phyloP scores from a whole-genome alignment of 495 filamentous ascomycete genomes.

The Neurospora africana region DNA sequence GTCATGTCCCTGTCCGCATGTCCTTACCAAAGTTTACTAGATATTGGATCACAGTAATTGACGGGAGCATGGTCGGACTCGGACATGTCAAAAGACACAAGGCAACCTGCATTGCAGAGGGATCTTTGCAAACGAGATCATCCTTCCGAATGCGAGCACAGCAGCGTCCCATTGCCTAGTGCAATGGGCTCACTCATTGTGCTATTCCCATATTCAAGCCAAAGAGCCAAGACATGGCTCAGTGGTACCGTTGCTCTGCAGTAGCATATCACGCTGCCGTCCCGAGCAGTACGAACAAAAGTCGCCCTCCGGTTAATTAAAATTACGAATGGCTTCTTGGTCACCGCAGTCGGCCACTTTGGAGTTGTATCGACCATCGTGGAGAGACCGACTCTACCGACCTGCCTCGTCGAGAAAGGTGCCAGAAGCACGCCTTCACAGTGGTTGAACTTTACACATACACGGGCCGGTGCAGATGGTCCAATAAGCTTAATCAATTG shows the following conservation, averaged over 20 bases:
- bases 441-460: background rate
- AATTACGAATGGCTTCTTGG: background rate
- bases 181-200: background rate
- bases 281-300: background rate
- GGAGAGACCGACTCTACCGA: conserved; percentile 8
- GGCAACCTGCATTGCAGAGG: background rate
- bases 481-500: conserved; percentile 19
- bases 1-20: background rate
- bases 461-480: background rate
- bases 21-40: background rate
- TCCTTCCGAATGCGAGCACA: background rate
- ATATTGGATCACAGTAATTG: background rate
- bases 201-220: background rate
- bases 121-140: background rate
- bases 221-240: background rate
- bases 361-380: background rate
- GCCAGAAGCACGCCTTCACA: background rate
- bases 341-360: background rate
- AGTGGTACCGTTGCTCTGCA: background rate
- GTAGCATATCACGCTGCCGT: background rate
- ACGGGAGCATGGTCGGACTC: background rate
- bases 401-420: conserved; percentile 21
- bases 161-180: background rate
- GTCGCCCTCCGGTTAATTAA: background rate
- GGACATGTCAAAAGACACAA: background rate